Evolutionary conservation across 2,329 filamentous ascomycete genomes (phyloP), one percentile per base, ranked within the genome.

Genomic region (Rhexocercosporidium sp.): DNA sequence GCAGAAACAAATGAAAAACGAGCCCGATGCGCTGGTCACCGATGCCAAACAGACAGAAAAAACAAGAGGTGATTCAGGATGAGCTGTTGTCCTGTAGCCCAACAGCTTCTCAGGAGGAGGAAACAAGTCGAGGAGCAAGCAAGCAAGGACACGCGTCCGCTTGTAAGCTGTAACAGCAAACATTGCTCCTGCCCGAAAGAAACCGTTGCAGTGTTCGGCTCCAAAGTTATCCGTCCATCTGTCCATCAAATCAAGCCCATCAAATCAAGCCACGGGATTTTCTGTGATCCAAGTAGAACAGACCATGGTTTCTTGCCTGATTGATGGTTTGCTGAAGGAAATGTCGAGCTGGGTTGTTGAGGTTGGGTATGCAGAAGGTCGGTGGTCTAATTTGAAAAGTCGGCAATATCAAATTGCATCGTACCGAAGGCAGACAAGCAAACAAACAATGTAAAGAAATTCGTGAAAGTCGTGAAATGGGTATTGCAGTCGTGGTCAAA

Each of bases 121-220:
- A 37, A 37, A 34, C 29, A 56, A 51, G 9, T n/a, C n/a, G 3
- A 20, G 5, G 20, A 51, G 25, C 22, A 14, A 59, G 22, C 56
- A 59, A 44, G 34, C 34, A 44, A 59, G 18, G 56, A 44, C 56
- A 60, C 57, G 22, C 57, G 27, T 14, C 39, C 6, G 25, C 22
- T 46, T 39, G 57, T 60, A 31, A 60, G 22, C 18, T 34, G 57
- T 60, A 60, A 60, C 57, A 60, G 37, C 57, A 47, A 60, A 60
- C 37, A 46, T 46, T 12, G 0, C 53, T 14, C 18, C 18, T 54
- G 29, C 7, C 51, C 12, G 20, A 20, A 20, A n/a, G 16, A 20
- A 47, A 29, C 7, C 39, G 20, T 47, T 20, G 22, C 27, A 46
- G 37, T n/a, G 22, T 29, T 31, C 39, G 25, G 57, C 39, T 6